A percentile compares a stretch with the other conserved stretches of the same genome.
Evolutionary conservation across 495 filamentous ascomycete species (phyloP).

Genomic region (Corynascus novoguineensis): DNA sequence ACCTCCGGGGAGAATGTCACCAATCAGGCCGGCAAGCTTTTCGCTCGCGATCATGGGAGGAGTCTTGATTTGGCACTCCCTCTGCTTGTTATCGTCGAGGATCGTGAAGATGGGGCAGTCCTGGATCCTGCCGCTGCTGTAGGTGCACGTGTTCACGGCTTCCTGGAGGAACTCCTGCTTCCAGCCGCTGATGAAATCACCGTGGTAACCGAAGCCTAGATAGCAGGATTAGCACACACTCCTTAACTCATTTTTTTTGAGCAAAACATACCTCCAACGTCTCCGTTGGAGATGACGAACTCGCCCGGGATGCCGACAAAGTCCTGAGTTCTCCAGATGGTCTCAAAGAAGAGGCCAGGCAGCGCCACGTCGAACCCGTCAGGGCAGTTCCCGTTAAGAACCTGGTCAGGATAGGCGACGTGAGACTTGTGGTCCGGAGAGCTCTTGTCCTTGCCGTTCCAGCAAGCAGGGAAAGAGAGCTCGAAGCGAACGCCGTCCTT

Average conservation of each 20-base stretch:
- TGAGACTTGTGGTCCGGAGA: conserved; percentile 61
- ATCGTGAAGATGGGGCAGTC: conserved; percentile 55
- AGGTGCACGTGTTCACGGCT: conserved; percentile 55
- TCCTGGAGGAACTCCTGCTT: conserved; percentile 54
- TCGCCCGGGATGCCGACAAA: conserved; percentile 63
- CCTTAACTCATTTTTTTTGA: neutral
- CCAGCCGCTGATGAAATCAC: conserved; percentile 83
- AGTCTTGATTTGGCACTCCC: conserved; percentile 33
- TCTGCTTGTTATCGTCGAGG: conserved; percentile 32
- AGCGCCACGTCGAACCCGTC: conserved; percentile 62
- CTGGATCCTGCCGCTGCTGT: conserved; percentile 42
- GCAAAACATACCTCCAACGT: conserved; percentile 55
- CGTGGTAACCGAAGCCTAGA: conserved; percentile 72
- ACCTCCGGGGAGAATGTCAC: conserved; percentile 36
- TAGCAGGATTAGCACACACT: conserved; percentile 9
- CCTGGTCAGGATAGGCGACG: conserved; percentile 68
- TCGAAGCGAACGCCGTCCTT: conserved; percentile 71
- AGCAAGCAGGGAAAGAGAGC: conserved; percentile 88
- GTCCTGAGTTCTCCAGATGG: conserved; percentile 71
- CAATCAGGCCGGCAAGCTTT: conserved; percentile 26
- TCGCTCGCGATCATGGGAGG: conserved; percentile 31
- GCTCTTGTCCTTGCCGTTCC: conserved; percentile 68
- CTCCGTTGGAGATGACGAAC: conserved; percentile 80
- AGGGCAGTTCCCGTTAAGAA: conserved; percentile 75
- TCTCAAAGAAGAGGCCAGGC: conserved; percentile 78